phyloP scores from a whole-genome alignment of 2,329 filamentous ascomycete species.

The Tolypocladium tropicale region DNA sequence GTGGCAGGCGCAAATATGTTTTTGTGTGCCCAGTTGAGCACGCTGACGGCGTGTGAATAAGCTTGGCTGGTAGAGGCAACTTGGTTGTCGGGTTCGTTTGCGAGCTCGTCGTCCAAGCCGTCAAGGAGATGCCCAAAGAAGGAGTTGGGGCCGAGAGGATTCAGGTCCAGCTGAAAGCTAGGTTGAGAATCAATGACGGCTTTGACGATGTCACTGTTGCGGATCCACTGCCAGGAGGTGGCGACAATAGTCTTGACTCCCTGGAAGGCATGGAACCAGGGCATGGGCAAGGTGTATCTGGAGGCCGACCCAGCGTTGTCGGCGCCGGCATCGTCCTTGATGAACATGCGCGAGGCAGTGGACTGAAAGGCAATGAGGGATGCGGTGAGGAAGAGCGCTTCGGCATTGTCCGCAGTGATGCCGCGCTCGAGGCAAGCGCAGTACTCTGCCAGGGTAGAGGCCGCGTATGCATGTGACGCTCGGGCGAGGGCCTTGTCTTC shows the following conservation, averaged over 20 bases:
- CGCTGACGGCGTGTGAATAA: slow-evolving; percentile 54
- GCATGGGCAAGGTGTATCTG: slow-evolving; percentile 47
- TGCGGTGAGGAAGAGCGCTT: slow-evolving; percentile 52
- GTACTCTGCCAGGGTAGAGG: slow-evolving; percentile 51
- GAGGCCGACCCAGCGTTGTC: slow-evolving; percentile 21
- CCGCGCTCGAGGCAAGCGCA: slow-evolving; percentile 44
- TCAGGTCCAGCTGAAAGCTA: slow-evolving; percentile 48
- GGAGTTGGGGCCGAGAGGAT: slow-evolving; percentile 35
- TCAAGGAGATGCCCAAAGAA: slow-evolving; percentile 53
- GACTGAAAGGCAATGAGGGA: slow-evolving; percentile 58
- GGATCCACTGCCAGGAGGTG: slow-evolving; percentile 53
- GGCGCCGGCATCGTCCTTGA: slow-evolving; percentile 40
- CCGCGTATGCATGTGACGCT: slow-evolving; percentile 55
- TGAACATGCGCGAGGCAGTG: slow-evolving; percentile 51
- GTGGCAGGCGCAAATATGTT: slow-evolving; percentile 48
- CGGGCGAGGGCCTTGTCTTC: slow-evolving; percentile 50
- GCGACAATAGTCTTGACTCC: slow-evolving; percentile 57
- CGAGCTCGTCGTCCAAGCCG: slow-evolving; percentile 46
- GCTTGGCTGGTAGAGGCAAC: slow-evolving; percentile 32
- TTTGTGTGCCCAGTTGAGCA: slow-evolving; percentile 56
- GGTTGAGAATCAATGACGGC: slow-evolving; percentile 56
- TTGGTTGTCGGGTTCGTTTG: slow-evolving; percentile 19
- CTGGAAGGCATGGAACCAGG: slow-evolving; percentile 59
- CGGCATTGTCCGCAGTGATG: slow-evolving; percentile 48
- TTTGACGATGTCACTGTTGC: slow-evolving; percentile 44